Conservation (phyloP, 2,329 filamentous ascomycete genomes). For the Biscogniauxia marginata region DNA sequence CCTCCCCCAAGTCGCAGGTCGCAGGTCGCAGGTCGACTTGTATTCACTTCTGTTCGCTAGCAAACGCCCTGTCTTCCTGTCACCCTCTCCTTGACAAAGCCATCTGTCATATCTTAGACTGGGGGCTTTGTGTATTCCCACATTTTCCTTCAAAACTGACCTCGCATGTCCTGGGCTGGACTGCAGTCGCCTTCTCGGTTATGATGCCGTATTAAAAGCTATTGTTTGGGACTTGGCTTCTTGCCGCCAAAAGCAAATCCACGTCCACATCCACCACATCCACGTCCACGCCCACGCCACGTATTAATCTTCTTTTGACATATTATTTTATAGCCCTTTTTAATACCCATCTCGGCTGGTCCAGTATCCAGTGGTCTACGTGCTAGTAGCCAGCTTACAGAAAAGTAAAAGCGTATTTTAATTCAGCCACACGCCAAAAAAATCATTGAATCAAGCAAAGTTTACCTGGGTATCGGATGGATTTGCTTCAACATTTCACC, state of each 20-base stretch:
- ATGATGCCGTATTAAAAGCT: background rate
- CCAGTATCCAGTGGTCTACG: too few relatives aligned
- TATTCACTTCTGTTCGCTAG: background rate
- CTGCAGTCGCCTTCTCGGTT: background rate
- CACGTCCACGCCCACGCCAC: background rate
- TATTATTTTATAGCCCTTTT: too few relatives aligned
- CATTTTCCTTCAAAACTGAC: background rate
- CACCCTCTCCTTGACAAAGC: background rate
- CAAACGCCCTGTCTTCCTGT: background rate
- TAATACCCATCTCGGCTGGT: too few relatives aligned
- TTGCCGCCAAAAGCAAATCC: background rate
- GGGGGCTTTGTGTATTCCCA: constrained; percentile 7
- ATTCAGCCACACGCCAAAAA: background rate
- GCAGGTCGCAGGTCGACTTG: background rate
- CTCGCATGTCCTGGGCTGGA: background rate
- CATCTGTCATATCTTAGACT: constrained; percentile 1
- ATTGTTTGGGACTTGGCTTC: background rate
- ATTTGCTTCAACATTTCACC: background rate
- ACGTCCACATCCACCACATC: background rate
- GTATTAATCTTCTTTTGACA: background rate
- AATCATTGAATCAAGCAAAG: too few relatives aligned
- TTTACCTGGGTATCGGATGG: background rate
- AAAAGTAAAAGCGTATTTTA: too few relatives aligned
- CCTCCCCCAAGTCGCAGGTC: background rate
- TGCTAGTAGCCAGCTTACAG: too few relatives aligned